Percentiles rank a stretch among this genome's conserved stretches.
Evolutionary conservation across 1,284 basidiomycete genomes (phyloP).

Genomic region (Wolfiporia cocos): DNA sequence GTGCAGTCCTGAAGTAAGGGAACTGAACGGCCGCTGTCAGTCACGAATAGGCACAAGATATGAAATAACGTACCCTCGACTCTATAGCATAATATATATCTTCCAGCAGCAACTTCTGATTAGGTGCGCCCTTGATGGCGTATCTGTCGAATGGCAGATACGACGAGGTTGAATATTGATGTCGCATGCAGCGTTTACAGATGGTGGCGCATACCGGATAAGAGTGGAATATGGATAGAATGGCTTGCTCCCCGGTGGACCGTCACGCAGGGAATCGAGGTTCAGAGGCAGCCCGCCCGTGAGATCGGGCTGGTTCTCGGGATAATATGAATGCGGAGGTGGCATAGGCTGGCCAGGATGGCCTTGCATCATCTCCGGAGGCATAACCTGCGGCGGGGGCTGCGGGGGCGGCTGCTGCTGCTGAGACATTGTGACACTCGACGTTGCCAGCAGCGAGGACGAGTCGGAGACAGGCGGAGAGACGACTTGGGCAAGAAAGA

Average conservation of each 20-base stretch:
- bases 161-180: neutral
- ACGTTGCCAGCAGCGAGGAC: conserved; percentile 6
- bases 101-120: conserved; percentile 74
- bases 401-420: too few relatives aligned
- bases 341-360: too few relatives aligned
- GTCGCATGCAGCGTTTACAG: conserved; percentile 3
- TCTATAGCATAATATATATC: conserved; percentile 87
- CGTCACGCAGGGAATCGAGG: conserved; percentile 75
- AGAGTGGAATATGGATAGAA: conserved; percentile 85
- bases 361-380: conserved; percentile 37
- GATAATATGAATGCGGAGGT: conserved; percentile 57
- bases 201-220: conserved; percentile 43
- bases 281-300: conserved; percentile 78
- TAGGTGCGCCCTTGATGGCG: conserved; percentile 82
- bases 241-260: conserved; percentile 77
- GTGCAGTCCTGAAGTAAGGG: conserved; percentile 77
- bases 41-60: neutral
- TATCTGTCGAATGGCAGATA: conserved; percentile 40
- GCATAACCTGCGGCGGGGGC: conserved; percentile 35
- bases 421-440: too few relatives aligned
- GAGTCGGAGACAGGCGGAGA: conserved; percentile 10
- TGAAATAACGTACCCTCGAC: conserved; percentile 53
- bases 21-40: conserved; percentile 42
- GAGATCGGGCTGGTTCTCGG: conserved; percentile 62
- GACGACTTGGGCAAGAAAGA: conserved; percentile 14